Evolutionary conservation across 1,139 yeast species (phyloP).

Genomic region (Magnusiomyces magnusii): DNA sequence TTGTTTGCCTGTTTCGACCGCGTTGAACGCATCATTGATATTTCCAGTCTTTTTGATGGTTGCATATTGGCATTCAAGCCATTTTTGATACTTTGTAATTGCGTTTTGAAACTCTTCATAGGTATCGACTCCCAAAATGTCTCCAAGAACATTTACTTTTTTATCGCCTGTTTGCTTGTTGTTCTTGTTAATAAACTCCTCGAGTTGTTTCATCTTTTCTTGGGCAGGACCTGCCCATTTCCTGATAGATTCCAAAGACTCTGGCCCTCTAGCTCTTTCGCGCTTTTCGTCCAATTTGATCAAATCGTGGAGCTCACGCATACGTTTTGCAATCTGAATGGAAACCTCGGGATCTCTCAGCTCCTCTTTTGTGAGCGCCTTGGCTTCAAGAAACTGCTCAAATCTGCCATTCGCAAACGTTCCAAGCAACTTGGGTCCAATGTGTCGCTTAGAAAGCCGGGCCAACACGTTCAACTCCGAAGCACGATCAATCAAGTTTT

Average conservation of each 20-base stretch:
- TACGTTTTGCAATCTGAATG: conserved; percentile 86
- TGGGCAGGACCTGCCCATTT: conserved; percentile 66
- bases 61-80: conserved; percentile 54
- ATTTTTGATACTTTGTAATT: conserved; percentile 47
- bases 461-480: conserved; percentile 65
- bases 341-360: conserved; percentile 70
- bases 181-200: not conserved
- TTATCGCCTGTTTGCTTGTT: conserved; percentile 21
- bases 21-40: not conserved
- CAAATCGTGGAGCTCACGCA: conserved; percentile 87
- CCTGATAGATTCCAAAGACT: conserved; percentile 58
- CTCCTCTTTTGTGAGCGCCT: conserved; percentile 63
- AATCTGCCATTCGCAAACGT: conserved; percentile 86
- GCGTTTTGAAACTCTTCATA: conserved; percentile 12
- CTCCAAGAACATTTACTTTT: conserved; percentile 19
- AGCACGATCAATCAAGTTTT: conserved; percentile 77
- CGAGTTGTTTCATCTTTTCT: conserved; percentile 30
- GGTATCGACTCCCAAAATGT: conserved; percentile 14
- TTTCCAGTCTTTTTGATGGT: not conserved
- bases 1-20: not conserved
- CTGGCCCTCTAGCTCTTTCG: conserved; percentile 54
- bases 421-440: conserved; percentile 86
- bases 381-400: conserved; percentile 81
- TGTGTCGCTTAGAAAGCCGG: conserved; percentile 64
- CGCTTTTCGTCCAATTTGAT: conserved; percentile 47